Conservation (phyloP, 257 asterid genomes). For the Eustoma russellianum region DNA sequence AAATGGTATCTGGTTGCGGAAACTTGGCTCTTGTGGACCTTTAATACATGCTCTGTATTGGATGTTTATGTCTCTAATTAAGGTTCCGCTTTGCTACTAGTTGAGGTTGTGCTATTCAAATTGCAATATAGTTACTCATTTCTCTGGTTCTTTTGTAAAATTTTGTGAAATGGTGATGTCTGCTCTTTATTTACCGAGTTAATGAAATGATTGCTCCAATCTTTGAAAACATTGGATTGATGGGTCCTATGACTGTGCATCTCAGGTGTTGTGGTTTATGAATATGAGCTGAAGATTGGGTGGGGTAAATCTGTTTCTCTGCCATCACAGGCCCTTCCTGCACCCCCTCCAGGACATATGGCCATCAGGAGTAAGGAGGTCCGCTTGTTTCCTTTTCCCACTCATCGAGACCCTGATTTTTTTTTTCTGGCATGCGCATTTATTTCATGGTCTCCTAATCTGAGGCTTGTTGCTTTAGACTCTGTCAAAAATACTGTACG, state of each 20-base stretch:
- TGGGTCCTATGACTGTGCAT: conserved; percentile 8
- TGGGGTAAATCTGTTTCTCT: conserved; percentile 98
- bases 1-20: no score
- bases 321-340: conserved; percentile 98
- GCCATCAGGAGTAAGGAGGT: conserved; percentile 98
- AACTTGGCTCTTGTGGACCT: no score
- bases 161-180: not conserved
- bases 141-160: not conserved
- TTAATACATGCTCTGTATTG: not conserved
- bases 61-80: not conserved
- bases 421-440: not conserved
- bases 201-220: not conserved
- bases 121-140: no score
- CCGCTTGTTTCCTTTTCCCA: conserved; percentile 5
- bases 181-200: not conserved
- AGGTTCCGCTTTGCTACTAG: no score
- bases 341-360: conserved; percentile 99
- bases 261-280: conserved; percentile 90
- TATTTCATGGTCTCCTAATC: not conserved
- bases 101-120: no score
- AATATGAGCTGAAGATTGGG: conserved; percentile 88
- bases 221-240: not conserved
- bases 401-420: no score
- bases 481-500: not conserved
- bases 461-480: not conserved